Base-by-base conservation (phyloP, 2,329 filamentous ascomycete genomes). In the Aurifilum marmelostoma region DNA sequence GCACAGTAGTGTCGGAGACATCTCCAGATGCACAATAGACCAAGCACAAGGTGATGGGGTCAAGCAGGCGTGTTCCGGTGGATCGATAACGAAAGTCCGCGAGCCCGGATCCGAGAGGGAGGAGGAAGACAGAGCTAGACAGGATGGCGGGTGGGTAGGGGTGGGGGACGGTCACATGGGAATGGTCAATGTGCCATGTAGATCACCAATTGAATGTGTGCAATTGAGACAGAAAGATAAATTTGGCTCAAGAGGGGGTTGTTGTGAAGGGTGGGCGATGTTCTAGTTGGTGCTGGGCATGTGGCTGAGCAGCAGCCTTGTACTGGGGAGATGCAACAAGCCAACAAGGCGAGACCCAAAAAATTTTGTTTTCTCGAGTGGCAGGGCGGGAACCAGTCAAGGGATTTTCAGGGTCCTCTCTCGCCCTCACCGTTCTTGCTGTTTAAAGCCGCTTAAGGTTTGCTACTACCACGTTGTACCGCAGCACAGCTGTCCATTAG, bases 301-400 rank as follows among this genome's bases (percentile, higher is more conserved):
- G 62, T 64, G 62, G 62, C 62, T 50, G 62, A 64, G 62, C 32
- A 64, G 62, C 32, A 34, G 56, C 56, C 56, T 32, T 59, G 56
- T n/a, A 34, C 4, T 21, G 34, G 34, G 29, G 32, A 27, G 9
- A n/a, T 58, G 27, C 54, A 34, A 58, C 54, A 7, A 32, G 14
- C 54, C 54, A 37, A 21, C 21, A 59, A 59, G 11, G 32, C 14
- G 54, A 29, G 29, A 18, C 52, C 4, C 34, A 21, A 47, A 47
- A 47, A 47, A 47, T 4, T 43, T 43, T 18, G 18, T n/a, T 8
- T 34, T 4, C 34, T 34, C 4, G 18, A 9, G 4, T 7, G 41
- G 41, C 41, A 47, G 43, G 43, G 56, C 56, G 56, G 56, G 56
- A 59, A 3, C 16, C 32, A 21, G 29, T 9, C 16, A 4, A 59